Base-by-base conservation (phyloP, 768 basidiomycete genomes). In the Lactifluus pinguis region DNA sequence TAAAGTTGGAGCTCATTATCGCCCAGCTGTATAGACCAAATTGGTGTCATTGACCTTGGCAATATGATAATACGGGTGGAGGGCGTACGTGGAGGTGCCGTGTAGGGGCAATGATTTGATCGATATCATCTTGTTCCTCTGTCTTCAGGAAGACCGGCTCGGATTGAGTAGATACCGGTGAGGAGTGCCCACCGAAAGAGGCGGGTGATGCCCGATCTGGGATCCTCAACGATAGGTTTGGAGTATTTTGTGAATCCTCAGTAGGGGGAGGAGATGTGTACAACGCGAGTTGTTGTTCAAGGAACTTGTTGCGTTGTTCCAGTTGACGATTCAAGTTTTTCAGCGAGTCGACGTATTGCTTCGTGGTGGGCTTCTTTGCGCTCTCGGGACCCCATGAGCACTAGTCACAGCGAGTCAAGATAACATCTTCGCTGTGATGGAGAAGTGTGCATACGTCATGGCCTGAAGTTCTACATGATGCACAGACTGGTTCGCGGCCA, bases 361-460 rank as follows among this genome's bases (percentile, higher is more conserved):
- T 71, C 8, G 70, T 72, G 29, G 66, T 67, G 6, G 71, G 71
- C 49, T 69, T 69, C 65, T 73, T 72, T 11, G 71, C 71, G 4
- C 68, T 72, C 55, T 73, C 71, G 34, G 70, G 67, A 21, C 70
- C 72, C 72, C 72, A 73, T 6, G 70, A 66, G 49, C 72, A 73
- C 72, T 73, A 51, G 15, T 38, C 49, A 38, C 45, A n/a, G 29
- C 6, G 29, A 48, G 47, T 61, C 42, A 57, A 48, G 29, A 57
- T 55, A 3, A 32, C 30, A 38, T 19, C 44, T 34, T 56, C 11
- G 19, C 11, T 4, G 21, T 19, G n/a, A 29, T n/a, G 45, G 13
- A 64, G 60, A 41, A 29, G 3, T 1, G 39, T 10, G 56, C 61
- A 29, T 57, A 67, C 67, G 4, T 68, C 67, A 30, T 68, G 61